Conservation (phyloP, 768 basidiomycete species). For the Mycena leptocephala region DNA sequence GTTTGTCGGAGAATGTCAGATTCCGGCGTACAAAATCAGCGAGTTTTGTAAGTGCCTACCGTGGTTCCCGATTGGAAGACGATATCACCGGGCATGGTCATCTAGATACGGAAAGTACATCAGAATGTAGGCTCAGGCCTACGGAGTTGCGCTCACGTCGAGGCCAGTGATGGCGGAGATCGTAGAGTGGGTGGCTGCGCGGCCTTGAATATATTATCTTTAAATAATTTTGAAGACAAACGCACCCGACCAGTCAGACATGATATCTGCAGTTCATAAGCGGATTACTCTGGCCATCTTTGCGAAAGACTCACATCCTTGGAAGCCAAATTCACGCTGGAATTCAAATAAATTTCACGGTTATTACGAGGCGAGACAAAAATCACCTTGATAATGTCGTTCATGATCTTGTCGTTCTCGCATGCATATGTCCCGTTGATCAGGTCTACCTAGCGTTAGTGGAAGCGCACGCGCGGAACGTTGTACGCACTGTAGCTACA, state of each 20-base stretch:
- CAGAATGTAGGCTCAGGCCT: not conserved
- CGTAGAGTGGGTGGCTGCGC: slow-evolving; percentile 67
- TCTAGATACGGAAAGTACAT: slow-evolving; percentile 56
- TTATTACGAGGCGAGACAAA: not conserved
- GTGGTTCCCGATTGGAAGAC: slow-evolving; percentile 49
- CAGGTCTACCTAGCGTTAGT: slow-evolving; percentile 59
- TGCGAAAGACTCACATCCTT: slow-evolving; percentile 68
- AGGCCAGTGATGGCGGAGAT: slow-evolving; percentile 73
- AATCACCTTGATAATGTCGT: slow-evolving; percentile 75
- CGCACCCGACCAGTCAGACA: slow-evolving; percentile 83
- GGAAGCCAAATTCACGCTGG: slow-evolving; percentile 78
- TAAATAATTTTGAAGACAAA: not conserved
- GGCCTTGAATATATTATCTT: not conserved
- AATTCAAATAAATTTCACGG: not conserved
- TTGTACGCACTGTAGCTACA: slow-evolving; percentile 30
- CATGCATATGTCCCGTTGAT: slow-evolving; percentile 84
- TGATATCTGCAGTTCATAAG: slow-evolving; percentile 60
- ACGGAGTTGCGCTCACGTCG: slow-evolving; percentile 63
- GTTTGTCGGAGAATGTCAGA: slow-evolving; percentile 48
- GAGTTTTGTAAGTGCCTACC: not conserved
- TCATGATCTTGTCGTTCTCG: slow-evolving; percentile 80
- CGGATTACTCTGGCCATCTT: not conserved
- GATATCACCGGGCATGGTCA: slow-evolving; percentile 81
- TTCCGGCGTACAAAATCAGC: slow-evolving; percentile 56
- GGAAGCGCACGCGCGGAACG: not conserved